Evolutionary conservation across 495 filamentous ascomycete species (phyloP).

Genomic region (Entonaema liquescens): DNA sequence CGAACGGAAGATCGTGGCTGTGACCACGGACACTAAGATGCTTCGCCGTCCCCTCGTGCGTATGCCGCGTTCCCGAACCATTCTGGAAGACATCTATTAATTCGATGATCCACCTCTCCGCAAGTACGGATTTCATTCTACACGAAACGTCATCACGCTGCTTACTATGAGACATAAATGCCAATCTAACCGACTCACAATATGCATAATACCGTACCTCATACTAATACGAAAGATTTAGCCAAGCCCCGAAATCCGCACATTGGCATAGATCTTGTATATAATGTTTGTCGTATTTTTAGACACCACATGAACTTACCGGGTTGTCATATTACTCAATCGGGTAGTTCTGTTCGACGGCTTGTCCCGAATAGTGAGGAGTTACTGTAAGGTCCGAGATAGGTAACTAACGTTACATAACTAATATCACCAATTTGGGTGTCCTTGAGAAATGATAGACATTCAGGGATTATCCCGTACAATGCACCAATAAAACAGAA

Average conservation of each 20-base stretch:
- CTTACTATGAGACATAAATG: constrained; percentile 4
- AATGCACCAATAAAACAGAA: constrained; percentile 16
- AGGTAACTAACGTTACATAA: not conserved
- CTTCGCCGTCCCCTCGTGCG: constrained; percentile 4
- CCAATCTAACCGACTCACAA: constrained; percentile 7
- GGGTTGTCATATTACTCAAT: not conserved
- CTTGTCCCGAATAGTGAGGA: not conserved
- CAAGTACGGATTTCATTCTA: constrained; percentile 12
- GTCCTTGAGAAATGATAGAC: constrained; percentile 14
- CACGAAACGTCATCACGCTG: constrained; percentile 16
- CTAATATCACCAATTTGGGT: constrained; percentile 16
- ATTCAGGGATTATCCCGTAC: constrained; percentile 2
- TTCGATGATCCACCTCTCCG: constrained; percentile 8
- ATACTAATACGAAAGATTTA: constrained; percentile 13
- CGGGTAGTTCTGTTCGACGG: too few species aligned
- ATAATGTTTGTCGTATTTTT: not conserved
- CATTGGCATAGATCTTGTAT: constrained; percentile 2
- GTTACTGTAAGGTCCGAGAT: not conserved
- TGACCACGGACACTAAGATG: constrained; percentile 16
- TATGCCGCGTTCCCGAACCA: constrained; percentile 26
- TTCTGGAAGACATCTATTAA: constrained; percentile 31
- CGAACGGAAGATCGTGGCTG: constrained; percentile 26
- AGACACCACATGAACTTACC: not conserved
- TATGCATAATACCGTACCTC: not conserved
- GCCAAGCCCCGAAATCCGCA: constrained; percentile 1